Percentiles rank a stretch among this genome's conserved stretches.
Conservation (phyloP, 805 yeast genomes). For the Nakazawaea wickerhamii region DNA sequence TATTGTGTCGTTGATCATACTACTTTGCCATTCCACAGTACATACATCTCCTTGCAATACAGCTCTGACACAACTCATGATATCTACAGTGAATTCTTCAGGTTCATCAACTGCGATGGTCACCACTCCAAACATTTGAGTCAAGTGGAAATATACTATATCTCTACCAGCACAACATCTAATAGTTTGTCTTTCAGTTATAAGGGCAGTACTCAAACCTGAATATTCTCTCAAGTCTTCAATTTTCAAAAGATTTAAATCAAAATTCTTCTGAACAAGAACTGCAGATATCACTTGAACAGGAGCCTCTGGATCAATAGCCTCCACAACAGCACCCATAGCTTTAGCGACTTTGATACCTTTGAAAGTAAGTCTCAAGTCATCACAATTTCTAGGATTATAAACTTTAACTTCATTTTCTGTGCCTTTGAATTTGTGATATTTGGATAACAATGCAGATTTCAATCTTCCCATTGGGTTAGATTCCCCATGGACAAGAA, state of each 20-base stretch:
- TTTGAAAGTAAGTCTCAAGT: slow-evolving; percentile 67
- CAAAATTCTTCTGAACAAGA: slow-evolving; percentile 86
- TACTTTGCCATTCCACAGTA: slow-evolving; percentile 86
- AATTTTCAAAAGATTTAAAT: slow-evolving; percentile 73
- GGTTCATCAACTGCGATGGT: slow-evolving; percentile 54
- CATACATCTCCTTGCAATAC: slow-evolving; percentile 44
- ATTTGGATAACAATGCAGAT: slow-evolving; percentile 85
- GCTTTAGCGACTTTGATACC: slow-evolving; percentile 81
- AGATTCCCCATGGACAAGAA: slow-evolving; percentile 94
- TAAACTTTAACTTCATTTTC: slow-evolving; percentile 86
- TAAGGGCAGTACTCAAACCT: slow-evolving; percentile 76
- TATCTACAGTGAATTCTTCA: slow-evolving; percentile 42
- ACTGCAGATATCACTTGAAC: slow-evolving; percentile 65
- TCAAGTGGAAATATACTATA: slow-evolving; percentile 80
- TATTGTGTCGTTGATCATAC: slow-evolving; percentile 81
- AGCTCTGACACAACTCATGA: slow-evolving; percentile 62
- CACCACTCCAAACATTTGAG: slow-evolving; percentile 91
- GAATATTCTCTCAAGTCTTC: slow-evolving; percentile 88
- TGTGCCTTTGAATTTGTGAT: slow-evolving; percentile 73
- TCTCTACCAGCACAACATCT: slow-evolving; percentile 77
- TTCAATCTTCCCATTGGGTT: slow-evolving; percentile 98
- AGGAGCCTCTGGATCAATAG: slow-evolving; percentile 27
- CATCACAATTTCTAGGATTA: slow-evolving; percentile 89
- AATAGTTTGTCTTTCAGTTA: slow-evolving; percentile 76
- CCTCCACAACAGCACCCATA: slow-evolving; percentile 48